phyloP scores from a whole-genome alignment of 2,329 filamentous ascomycete genomes.

The Magnaporthiopsis incrustans region DNA sequence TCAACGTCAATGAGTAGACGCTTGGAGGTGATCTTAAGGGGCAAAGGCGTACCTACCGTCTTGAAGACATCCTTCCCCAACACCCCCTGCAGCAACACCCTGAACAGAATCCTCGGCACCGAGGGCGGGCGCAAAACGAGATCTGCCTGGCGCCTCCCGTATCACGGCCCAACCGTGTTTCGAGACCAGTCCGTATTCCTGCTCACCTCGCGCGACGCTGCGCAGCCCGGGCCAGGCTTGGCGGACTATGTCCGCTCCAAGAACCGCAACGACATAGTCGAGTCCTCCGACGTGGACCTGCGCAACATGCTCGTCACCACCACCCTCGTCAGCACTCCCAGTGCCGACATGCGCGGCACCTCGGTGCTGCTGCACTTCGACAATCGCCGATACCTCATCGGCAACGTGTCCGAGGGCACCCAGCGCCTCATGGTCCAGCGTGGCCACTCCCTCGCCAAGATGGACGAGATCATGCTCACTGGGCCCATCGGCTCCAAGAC shows the following conservation, averaged over 20 bases:
- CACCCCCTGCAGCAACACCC: neutral
- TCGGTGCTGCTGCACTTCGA: slow-evolving; percentile 73
- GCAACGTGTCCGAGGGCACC: slow-evolving; percentile 73
- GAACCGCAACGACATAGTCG: neutral
- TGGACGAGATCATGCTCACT: slow-evolving; percentile 74
- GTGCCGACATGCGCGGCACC: slow-evolving; percentile 79
- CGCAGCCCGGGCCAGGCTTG: no score
- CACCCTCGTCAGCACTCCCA: slow-evolving; percentile 73
- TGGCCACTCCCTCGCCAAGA: slow-evolving; percentile 54
- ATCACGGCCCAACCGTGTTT: neutral
- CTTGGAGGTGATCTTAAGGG: neutral
- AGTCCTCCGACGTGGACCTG: neutral
- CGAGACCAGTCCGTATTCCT: neutral
- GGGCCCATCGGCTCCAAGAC: slow-evolving; percentile 69
- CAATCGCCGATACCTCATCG: slow-evolving; percentile 76
- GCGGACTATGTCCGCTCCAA: neutral
- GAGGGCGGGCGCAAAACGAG: neutral
- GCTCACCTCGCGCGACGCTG: neutral
- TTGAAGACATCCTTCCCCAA: neutral
- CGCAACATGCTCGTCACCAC: slow-evolving; percentile 61
- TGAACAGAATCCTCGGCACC: neutral
- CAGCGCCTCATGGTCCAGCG: slow-evolving; percentile 69
- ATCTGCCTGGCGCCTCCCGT: neutral
- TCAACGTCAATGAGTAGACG: neutral
- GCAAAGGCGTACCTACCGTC: neutral